Conservation (phyloP, 176 grass and related monocot genomes). For the Cenchrus americanus region DNA sequence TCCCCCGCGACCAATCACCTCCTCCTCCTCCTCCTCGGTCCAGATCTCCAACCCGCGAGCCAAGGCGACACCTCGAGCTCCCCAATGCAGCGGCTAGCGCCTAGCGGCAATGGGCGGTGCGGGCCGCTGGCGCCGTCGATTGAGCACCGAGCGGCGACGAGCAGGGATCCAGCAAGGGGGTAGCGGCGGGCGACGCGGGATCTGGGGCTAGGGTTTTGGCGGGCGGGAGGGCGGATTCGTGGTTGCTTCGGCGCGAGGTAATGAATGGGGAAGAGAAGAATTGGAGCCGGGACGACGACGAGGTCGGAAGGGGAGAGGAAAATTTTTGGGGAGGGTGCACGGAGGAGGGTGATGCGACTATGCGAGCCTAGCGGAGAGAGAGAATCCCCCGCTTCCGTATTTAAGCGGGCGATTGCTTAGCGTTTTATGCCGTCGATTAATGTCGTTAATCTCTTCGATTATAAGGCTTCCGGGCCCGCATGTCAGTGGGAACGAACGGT, state of each 20-base stretch:
- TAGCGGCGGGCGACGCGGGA: neutral
- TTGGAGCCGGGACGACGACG: constrained; percentile 40
- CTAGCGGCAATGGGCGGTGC: constrained; percentile 33
- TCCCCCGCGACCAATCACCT: neutral
- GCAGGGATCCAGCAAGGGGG: constrained; percentile 18
- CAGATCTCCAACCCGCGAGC: constrained; percentile 37
- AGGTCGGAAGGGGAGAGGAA: constrained; percentile 15
- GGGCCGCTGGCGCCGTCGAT: neutral
- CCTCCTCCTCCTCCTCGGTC: constrained; percentile 16
- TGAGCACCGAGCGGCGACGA: neutral
- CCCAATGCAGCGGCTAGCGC: constrained; percentile 32
- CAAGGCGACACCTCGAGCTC: neutral
- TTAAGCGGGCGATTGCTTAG: constrained; percentile 45
- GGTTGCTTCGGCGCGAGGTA: constrained; percentile 40
- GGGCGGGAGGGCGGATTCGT: constrained; percentile 4
- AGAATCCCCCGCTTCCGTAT: constrained; percentile 23
- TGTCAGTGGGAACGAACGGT: neutral
- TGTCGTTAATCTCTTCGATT: neutral
- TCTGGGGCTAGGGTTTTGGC: constrained; percentile 39
- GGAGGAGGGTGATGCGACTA: neutral
- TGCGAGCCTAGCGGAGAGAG: neutral
- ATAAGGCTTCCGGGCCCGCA: neutral
- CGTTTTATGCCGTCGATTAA: constrained; percentile 1
- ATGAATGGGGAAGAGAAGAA: constrained; percentile 4
- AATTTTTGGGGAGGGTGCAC: neutral